These are phyloP conservation scores for Physaria fendleri DNA, from an alignment of 345 rosid genomes.

Conservation along the genomic window DNA sequence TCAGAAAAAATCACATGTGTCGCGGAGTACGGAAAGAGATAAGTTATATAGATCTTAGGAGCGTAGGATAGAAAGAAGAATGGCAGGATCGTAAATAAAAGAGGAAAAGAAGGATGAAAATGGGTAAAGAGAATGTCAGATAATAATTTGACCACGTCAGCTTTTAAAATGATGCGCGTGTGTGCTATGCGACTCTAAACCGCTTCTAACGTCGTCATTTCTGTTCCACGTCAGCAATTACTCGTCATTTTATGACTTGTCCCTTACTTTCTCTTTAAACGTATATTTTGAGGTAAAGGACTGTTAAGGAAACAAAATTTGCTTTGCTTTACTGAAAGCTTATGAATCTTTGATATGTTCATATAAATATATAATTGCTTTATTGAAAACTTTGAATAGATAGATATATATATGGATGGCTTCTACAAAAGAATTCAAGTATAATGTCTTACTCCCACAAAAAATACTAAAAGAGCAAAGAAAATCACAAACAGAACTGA, in stretches of 20 bases:
- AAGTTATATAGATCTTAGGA: neutral
- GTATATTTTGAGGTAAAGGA: neutral
- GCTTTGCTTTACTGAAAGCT: neutral
- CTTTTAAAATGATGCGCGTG: neutral
- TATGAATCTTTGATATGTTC: neutral
- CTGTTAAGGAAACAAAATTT: neutral
- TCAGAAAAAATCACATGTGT: neutral
- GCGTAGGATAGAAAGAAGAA: slow-evolving; percentile 3
- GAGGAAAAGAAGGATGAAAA: neutral
- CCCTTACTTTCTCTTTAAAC: neutral
- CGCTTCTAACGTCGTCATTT: slow-evolving; percentile 3
- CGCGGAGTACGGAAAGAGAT: slow-evolving; percentile 10
- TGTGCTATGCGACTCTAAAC: neutral
- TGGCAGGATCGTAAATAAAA: slow-evolving; percentile 18
- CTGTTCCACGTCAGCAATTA: slow-evolving; percentile 17
- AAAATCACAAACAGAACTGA: too few relatives aligned
- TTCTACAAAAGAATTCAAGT: neutral
- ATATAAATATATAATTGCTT: neutral
- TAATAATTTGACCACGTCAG: slow-evolving; percentile 24
- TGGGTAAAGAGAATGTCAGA: slow-evolving; percentile 2
- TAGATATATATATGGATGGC: too few relatives aligned
- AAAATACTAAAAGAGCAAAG: neutral
- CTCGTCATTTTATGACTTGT: slow-evolving; percentile 12
- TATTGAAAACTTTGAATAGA: too few relatives aligned
- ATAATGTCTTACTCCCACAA: neutral